Percentiles rank a stretch among this genome's conserved stretches.
Evolutionary conservation across 2,329 filamentous ascomycete genomes (phyloP).

Genomic region (Clonostachys rosea): DNA sequence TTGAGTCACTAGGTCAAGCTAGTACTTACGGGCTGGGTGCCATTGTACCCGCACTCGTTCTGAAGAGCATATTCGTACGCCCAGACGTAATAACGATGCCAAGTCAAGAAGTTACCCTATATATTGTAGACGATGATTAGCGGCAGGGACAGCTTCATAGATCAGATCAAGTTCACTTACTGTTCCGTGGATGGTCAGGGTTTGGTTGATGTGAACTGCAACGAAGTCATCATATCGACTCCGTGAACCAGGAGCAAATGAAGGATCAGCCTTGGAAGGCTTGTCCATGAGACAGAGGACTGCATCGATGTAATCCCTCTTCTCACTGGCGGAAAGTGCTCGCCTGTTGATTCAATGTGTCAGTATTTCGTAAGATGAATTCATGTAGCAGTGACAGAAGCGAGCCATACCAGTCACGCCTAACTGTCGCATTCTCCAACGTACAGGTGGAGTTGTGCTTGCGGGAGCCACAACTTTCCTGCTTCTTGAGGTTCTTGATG

Average conservation of each 20-base stretch:
- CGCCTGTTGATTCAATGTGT: too few relatives aligned
- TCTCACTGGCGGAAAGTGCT: constrained; percentile 4
- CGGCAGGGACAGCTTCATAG: constrained; percentile 3
- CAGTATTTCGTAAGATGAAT: too few relatives aligned
- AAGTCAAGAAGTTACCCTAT: neutral
- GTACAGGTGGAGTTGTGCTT: neutral
- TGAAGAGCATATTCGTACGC: neutral
- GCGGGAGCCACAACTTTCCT: too few relatives aligned
- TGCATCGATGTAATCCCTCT: constrained; percentile 14
- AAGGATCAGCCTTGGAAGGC: constrained; percentile 12
- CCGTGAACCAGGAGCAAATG: constrained; percentile 14
- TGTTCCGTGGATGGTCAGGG: constrained; percentile 12
- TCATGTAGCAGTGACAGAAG: too few relatives aligned
- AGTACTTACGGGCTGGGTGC: constrained; percentile 18
- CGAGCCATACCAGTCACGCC: neutral
- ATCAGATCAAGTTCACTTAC: constrained; percentile 3
- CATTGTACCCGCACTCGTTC: constrained; percentile 8
- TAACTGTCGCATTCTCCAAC: constrained; percentile 1
- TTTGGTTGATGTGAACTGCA: constrained; percentile 21
- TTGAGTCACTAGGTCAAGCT: too few relatives aligned
- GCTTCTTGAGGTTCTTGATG: too few relatives aligned
- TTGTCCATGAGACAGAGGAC: constrained; percentile 13
- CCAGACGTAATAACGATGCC: neutral
- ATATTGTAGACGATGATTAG: constrained; percentile 9
- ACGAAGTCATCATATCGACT: constrained; percentile 24